Percentiles rank a stretch among this genome's conserved stretches.
These are phyloP conservation scores for Xylariaceae sp. DNA, from an alignment of 2,329 filamentous ascomycete species.

Conservation along the genomic window DNA sequence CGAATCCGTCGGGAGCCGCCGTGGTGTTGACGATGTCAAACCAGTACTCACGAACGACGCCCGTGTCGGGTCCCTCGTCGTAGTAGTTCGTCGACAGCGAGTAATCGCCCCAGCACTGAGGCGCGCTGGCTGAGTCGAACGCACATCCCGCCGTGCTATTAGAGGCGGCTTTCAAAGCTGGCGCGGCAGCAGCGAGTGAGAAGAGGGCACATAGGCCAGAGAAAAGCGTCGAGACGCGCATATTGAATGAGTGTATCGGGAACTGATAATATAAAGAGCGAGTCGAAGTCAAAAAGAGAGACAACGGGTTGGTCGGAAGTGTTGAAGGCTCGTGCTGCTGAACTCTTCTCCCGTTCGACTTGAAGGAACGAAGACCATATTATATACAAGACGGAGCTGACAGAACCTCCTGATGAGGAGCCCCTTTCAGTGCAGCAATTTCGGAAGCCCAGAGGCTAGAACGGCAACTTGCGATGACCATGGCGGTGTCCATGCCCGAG, in stretches of 20 bases:
- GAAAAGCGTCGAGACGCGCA: slow-evolving; percentile 8
- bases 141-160: slow-evolving; percentile 15
- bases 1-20: slow-evolving; percentile 38
- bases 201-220: slow-evolving; percentile 14
- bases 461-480: too few relatives aligned
- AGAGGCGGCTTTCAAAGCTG: slow-evolving; percentile 4
- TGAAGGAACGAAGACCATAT: slow-evolving; percentile 2
- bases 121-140: slow-evolving; percentile 21
- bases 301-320: slow-evolving; percentile 4
- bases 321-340: slow-evolving; percentile 8
- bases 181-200: slow-evolving; percentile 14
- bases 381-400: too few relatives aligned
- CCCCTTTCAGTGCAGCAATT: too few relatives aligned
- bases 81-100: slow-evolving; percentile 41
- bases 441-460: too few relatives aligned
- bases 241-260: slow-evolving; percentile 11
- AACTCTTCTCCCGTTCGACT: slow-evolving; percentile 1
- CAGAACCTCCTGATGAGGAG: too few relatives aligned
- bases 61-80: slow-evolving; percentile 34
- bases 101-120: slow-evolving; percentile 39
- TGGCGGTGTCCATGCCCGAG: too few relatives aligned
- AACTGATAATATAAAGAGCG: slow-evolving; percentile 3
- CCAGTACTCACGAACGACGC: slow-evolving; percentile 43
- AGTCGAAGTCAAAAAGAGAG: slow-evolving; percentile 5
- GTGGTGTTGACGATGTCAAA: slow-evolving; percentile 33